Conservation (phyloP, 2,329 filamentous ascomycete genomes). For the Lasiodiplodia hormozganensis region DNA sequence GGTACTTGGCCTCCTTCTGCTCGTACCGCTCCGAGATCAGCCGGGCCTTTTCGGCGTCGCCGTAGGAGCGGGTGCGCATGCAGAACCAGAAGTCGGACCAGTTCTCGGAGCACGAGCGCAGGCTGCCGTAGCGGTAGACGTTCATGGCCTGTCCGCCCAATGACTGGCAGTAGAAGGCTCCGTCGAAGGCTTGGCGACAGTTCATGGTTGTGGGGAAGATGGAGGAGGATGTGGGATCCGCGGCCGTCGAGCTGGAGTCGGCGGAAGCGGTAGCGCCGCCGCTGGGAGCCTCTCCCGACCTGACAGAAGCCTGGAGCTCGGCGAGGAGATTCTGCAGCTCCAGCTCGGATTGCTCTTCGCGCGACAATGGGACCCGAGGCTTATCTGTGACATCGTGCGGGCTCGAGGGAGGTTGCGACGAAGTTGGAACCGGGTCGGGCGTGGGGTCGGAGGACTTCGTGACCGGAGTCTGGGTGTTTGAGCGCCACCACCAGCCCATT, state of each 20-base stretch:
- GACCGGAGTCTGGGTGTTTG: constrained; percentile 38
- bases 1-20: constrained; percentile 70
- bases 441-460: constrained; percentile 31
- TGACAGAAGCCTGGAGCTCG: constrained; percentile 49
- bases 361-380: constrained; percentile 37
- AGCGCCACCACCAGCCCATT: constrained; percentile 57
- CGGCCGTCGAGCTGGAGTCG: constrained; percentile 29
- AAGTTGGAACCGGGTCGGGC: constrained; percentile 32
- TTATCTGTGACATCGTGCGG: constrained; percentile 32
- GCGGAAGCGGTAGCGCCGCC: constrained; percentile 14
- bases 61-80: constrained; percentile 78
- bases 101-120: constrained; percentile 80
- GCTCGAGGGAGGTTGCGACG: constrained; percentile 33
- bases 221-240: constrained; percentile 36
- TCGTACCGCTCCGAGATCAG: constrained; percentile 72
- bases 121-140: constrained; percentile 83
- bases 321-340: constrained; percentile 62
- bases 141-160: constrained; percentile 90
- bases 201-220: constrained; percentile 83
- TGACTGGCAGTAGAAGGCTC: constrained; percentile 91
- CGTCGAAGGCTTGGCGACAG: constrained; percentile 89
- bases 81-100: constrained; percentile 98
- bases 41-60: constrained; percentile 64
- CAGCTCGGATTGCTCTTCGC: constrained; percentile 59
- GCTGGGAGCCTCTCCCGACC: constrained; percentile 29